Evolutionary conservation across 1,284 basidiomycete species (phyloP), one percentile per base, ranked within the genome.

Genomic region (Trametes versicolor): DNA sequence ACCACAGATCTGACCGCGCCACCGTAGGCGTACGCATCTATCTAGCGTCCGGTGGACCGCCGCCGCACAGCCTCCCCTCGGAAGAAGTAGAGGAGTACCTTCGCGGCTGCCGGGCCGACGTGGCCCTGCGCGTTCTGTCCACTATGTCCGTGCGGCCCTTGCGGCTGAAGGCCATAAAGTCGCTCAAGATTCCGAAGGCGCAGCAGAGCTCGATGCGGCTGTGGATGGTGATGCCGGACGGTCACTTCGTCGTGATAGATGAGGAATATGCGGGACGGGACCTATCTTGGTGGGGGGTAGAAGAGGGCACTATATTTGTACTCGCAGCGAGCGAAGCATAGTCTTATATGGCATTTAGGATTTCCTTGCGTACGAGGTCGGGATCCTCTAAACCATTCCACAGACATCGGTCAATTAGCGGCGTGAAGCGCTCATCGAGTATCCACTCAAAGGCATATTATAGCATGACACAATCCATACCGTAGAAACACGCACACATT

Each of bases 211-310:
- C 73, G 6, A 65, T 86, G 23, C 71, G 71, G 57, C 70, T 92
- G 47, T 92, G 87, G 87, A 72, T 90, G 49, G 78, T 77, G 50
- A 82, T 90, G 82, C 74, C 77, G 19, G 82, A 88, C 68, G 81
- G 80, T 32, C 65, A 73, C 7, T 78, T 86, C 41, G 76, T 79
- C 27, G 78, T 80, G 55, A 74, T 94, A 29, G 79, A 79, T 12
- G 68, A 72, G 19, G 80, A 83, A 36, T 75, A 83, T 36, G 83
- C 86, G 61, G 68, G 72, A 13, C 83, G 83, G 58, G 84, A 88
- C 64, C 74, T 93, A 54, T 84, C 82, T 59, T 93, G 92, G 90
- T 85, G 89, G 73, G 92, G 92, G 2, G 72, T 94, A 43, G 89
- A 92, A 65, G 81, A 85, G n/a, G 83, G 80, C 34, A 63, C 65